Percentiles rank a stretch among this genome's conserved stretches.
phyloP scores from a whole-genome alignment of 805 yeast genomes.

The Candida tibetensis region DNA sequence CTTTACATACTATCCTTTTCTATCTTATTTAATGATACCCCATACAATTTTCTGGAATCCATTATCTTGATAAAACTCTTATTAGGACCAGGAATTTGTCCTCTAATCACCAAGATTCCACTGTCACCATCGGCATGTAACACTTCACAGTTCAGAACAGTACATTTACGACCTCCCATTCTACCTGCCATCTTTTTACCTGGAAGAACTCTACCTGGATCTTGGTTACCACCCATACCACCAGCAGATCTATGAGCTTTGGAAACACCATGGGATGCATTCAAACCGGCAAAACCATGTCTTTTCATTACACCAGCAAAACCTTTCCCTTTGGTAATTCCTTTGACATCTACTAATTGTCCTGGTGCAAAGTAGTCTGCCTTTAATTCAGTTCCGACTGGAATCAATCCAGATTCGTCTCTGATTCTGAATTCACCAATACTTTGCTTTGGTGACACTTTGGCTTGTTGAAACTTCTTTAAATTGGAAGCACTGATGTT shows the following conservation, averaged over 20 bases:
- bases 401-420: slow-evolving; percentile 60
- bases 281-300: slow-evolving; percentile 83
- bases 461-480: slow-evolving; percentile 75
- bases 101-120: slow-evolving; percentile 81
- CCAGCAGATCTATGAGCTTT: slow-evolving; percentile 93
- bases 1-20: slow-evolving; percentile 5
- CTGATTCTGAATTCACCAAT: slow-evolving; percentile 79
- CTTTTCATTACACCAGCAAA: slow-evolving; percentile 98
- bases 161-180: slow-evolving; percentile 77
- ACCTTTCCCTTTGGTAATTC: slow-evolving; percentile 89
- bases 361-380: slow-evolving; percentile 86
- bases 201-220: slow-evolving; percentile 94
- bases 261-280: slow-evolving; percentile 95
- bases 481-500: slow-evolving; percentile 48
- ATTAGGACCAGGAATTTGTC: slow-evolving; percentile 87
- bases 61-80: slow-evolving; percentile 70
- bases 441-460: slow-evolving; percentile 77
- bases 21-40: slow-evolving; percentile 28
- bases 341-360: slow-evolving; percentile 77
- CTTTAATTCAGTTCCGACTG: slow-evolving; percentile 71
- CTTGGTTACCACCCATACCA: slow-evolving; percentile 93
- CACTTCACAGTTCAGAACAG: slow-evolving; percentile 73
- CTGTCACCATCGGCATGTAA: slow-evolving; percentile 77
- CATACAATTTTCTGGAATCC: slow-evolving; percentile 67
- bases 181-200: slow-evolving; percentile 99